Evolutionary conservation across 768 basidiomycete species (phyloP).

Genomic region (Dentipellis sp.): DNA sequence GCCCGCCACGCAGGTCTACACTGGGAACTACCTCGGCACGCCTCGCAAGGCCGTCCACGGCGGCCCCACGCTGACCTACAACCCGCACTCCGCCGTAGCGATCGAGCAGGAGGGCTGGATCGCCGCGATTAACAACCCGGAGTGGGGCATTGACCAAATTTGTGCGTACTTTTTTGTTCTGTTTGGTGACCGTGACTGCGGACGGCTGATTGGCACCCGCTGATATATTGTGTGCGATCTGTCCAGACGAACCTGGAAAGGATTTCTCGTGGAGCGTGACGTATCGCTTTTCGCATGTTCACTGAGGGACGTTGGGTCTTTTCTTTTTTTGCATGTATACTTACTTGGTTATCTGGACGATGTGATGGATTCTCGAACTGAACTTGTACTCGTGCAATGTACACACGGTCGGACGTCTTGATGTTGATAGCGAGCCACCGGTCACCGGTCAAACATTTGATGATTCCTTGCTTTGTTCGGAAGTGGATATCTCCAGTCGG

Average conservation of each 20-base stretch:
- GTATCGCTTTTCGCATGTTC: conserved; percentile 28
- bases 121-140: conserved; percentile 41
- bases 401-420: too few species aligned
- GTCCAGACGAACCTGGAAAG: conserved; percentile 21
- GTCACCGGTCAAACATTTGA: too few species aligned
- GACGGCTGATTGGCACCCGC: neutral
- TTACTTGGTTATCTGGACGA: too few species aligned
- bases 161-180: conserved; percentile 10
- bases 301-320: neutral
- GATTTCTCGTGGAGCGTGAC: conserved; percentile 31
- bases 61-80: conserved; percentile 26
- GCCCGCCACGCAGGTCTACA: conserved; percentile 37
- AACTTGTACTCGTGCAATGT: too few species aligned
- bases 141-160: conserved; percentile 34
- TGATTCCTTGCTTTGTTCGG: too few species aligned
- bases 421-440: too few species aligned
- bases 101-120: conserved; percentile 36
- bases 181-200: neutral
- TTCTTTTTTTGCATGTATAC: neutral
- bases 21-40: conserved; percentile 32
- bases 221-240: neutral
- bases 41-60: conserved; percentile 35
- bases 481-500: too few species aligned
- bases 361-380: too few species aligned
- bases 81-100: conserved; percentile 32